Conservation (phyloP, 2,329 filamentous ascomycete genomes). For the Falciphora oryzae region DNA sequence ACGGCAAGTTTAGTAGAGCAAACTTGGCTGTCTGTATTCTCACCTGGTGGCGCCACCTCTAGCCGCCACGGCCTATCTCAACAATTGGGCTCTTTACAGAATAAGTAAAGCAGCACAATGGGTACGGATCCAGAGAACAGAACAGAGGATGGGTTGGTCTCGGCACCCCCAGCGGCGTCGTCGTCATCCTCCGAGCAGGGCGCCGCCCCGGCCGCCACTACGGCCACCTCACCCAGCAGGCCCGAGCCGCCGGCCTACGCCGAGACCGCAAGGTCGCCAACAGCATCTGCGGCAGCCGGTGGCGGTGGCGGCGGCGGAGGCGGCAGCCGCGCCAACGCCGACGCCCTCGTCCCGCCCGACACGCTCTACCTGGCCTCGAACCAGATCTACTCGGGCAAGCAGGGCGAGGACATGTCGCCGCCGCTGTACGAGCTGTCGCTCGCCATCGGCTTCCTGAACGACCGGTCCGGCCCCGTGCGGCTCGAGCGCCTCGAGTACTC, state of each 20-base stretch:
- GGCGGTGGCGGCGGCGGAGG: not conserved
- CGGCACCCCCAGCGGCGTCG: too few relatives aligned
- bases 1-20: too few relatives aligned
- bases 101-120: too few relatives aligned
- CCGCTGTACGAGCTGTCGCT: conserved; percentile 8
- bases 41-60: too few relatives aligned
- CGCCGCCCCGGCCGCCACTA: too few relatives aligned
- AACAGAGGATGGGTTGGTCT: too few relatives aligned
- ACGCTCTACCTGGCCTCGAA: conserved; percentile 6
- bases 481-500: conserved; percentile 10
- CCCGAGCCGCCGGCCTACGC: not conserved
- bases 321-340: not conserved
- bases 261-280: not conserved
- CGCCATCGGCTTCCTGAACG: not conserved
- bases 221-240: not conserved
- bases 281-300: too few relatives aligned
- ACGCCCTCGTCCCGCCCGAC: conserved; percentile 2
- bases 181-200: too few relatives aligned
- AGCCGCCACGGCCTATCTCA: too few relatives aligned
- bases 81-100: too few relatives aligned
- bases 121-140: too few relatives aligned
- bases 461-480: not conserved
- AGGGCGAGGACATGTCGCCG: not conserved
- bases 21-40: too few relatives aligned
- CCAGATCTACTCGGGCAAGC: not conserved